phyloP scores from a whole-genome alignment of 2,329 filamentous ascomycete genomes.

The Endocalyx cinctus region DNA sequence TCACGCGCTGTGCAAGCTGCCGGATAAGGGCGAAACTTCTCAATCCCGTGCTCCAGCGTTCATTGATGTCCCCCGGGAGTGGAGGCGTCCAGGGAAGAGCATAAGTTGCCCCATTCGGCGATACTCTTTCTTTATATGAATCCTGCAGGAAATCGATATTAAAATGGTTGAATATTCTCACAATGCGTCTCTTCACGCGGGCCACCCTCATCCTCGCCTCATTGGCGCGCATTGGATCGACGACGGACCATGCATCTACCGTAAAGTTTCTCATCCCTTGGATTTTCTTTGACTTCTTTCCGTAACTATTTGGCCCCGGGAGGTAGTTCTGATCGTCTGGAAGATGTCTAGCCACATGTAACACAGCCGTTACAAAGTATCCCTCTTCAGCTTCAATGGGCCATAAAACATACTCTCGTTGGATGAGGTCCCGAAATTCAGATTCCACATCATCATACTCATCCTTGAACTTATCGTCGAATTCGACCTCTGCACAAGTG shows the following conservation, averaged over 20 bases:
- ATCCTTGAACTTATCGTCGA: background rate
- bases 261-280: background rate
- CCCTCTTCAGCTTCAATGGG: constrained; percentile 7
- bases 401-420: constrained; percentile 10
- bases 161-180: constrained; percentile 1
- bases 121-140: constrained; percentile 2
- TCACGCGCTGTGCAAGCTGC: constrained; percentile 7
- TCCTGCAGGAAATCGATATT: constrained; percentile 1
- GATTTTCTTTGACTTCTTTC: background rate
- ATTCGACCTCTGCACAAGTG: background rate
- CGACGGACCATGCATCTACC: constrained; percentile 9
- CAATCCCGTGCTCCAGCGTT: constrained; percentile 10
- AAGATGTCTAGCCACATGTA: constrained; percentile 2
- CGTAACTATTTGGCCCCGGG: background rate
- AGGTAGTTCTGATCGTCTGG: constrained; percentile 2
- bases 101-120: background rate
- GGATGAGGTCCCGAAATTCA: too few species aligned
- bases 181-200: constrained; percentile 3
- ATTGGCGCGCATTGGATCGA: constrained; percentile 7
- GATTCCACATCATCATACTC: background rate
- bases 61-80: too few species aligned
- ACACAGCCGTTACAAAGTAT: constrained; percentile 10
- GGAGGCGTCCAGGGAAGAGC: constrained; percentile 11
- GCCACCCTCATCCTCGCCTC: background rate
- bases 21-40: constrained; percentile 11